phyloP scores from a whole-genome alignment of 1,139 yeast genomes.

The Taphrina sp. region DNA sequence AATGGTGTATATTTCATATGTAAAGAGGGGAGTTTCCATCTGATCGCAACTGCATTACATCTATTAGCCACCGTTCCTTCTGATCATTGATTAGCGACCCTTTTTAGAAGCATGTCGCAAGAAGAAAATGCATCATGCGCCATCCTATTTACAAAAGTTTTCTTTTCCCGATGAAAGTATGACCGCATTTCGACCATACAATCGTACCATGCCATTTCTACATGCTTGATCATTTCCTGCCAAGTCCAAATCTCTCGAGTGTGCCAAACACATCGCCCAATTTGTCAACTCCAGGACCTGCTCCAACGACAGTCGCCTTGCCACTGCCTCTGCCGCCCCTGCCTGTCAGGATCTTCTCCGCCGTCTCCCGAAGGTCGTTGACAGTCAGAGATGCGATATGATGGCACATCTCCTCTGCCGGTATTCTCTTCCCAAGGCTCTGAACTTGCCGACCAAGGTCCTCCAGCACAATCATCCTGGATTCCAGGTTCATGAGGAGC shows the following conservation, averaged over 20 bases:
- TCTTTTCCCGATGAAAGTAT: too few relatives aligned
- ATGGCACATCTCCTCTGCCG: slow-evolving; percentile 76
- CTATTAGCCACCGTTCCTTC: too few relatives aligned
- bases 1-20: too few relatives aligned
- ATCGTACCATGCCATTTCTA: too few relatives aligned
- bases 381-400: slow-evolving; percentile 68
- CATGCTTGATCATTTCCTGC: slow-evolving; percentile 45
- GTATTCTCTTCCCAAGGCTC: slow-evolving; percentile 65
- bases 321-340: slow-evolving; percentile 59
- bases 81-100: too few relatives aligned
- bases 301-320: slow-evolving; percentile 78
- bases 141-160: too few relatives aligned
- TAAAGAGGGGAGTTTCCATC: too few relatives aligned
- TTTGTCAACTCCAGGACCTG: slow-evolving; percentile 70
- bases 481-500: slow-evolving; percentile 86
- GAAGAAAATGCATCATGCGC: too few relatives aligned
- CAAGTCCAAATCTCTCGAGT: slow-evolving; percentile 71
- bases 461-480: slow-evolving; percentile 85
- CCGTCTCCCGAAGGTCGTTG: slow-evolving; percentile 68
- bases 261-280: slow-evolving; percentile 80
- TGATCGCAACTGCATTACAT: too few relatives aligned
- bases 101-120: too few relatives aligned
- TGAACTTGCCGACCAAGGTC: slow-evolving; percentile 95
- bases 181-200: too few relatives aligned
- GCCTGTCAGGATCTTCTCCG: slow-evolving; percentile 73